Evolutionary conservation across 2,329 filamentous ascomycete species (phyloP), one percentile per base, ranked within the genome.

Genomic region (Alternaria sp.): DNA sequence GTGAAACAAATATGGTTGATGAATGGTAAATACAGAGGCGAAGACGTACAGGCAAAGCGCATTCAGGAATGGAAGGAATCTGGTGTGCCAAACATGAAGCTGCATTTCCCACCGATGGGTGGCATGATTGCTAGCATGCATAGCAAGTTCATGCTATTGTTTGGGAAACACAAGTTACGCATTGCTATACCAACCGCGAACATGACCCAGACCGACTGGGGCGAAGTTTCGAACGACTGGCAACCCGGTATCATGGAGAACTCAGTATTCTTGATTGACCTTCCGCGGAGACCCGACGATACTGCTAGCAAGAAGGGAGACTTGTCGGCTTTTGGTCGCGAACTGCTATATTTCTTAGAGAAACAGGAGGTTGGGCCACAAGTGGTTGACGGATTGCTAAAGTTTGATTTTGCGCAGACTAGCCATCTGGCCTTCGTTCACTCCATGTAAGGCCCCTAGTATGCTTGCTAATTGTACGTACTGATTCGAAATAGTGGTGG

Each of bases 61-160:
- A 49, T 57, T 52, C 68, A 58, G 51, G 75, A 68, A 14, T 65
- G 72, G 65, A 32, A 79, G 26, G 76, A 76, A 3, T 59, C 47
- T 5, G 76, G 73, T 9, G 80, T 86, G 66, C 73, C 74, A 11
- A 84, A 85, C 51, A 83, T 96, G 56, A 86, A 86, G 20, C 68
- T 89, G 56, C 93, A 92, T 74, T 97, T 98, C 73, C 94, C 94
- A 16, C 85, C 86, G 2, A 94, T 97, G 91, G 83, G 87, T 41
- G 86, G 88, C 2, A 82, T 86, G 47, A 80, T 87, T 6, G 90
- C 89, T 24, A 89, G 85, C 69, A 97, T 98, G 93, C 95, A 98
- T 78, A 96, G 93, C 51, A 98, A 99, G 75, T 83, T 98, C 43
- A 94, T 96, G 85, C 80, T 98, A 1, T 84, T 98, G n/a, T 94